Evolutionary conservation across 1,139 yeast species (phyloP).

Genomic region (Casaregolazyma lundiana): DNA sequence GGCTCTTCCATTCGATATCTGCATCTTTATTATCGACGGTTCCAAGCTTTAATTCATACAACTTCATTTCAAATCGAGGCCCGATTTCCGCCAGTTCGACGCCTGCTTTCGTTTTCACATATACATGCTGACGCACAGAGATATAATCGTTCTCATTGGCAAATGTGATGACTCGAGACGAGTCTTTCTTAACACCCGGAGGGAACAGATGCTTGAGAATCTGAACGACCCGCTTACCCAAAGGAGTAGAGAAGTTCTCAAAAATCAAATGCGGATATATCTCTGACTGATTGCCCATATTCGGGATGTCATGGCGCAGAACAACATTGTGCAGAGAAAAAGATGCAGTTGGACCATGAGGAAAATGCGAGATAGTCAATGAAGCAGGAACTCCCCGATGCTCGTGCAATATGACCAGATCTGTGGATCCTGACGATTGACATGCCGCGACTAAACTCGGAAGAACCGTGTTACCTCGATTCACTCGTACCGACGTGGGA

Average conservation of each 20-base stretch:
- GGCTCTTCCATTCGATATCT: constrained; percentile 94
- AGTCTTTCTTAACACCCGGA: constrained; percentile 90
- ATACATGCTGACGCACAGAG: constrained; percentile 91
- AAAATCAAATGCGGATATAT: constrained; percentile 91
- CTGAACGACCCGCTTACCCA: constrained; percentile 80
- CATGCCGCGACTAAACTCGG: constrained; percentile 84
- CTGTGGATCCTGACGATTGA: constrained; percentile 70
- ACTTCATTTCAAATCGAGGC: constrained; percentile 96
- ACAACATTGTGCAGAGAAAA: constrained; percentile 94
- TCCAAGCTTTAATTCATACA: constrained; percentile 83
- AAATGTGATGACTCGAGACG: constrained; percentile 85
- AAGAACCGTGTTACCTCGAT: constrained; percentile 89
- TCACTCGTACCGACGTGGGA: constrained; percentile 83
- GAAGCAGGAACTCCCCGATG: constrained; percentile 98
- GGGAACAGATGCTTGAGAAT: constrained; percentile 88
- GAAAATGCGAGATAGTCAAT: constrained; percentile 87
- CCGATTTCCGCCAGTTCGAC: constrained; percentile 96
- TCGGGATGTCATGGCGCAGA: constrained; percentile 83
- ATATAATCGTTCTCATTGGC: constrained; percentile 88
- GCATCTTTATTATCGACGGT: constrained; percentile 94
- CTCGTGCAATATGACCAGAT: constrained; percentile 81
- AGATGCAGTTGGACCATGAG: constrained; percentile 96
- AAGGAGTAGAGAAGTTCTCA: constrained; percentile 78
- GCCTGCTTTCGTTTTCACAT: constrained; percentile 76
- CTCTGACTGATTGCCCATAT: constrained; percentile 84